Percentiles rank a stretch among this genome's conserved stretches.
Conservation (phyloP, 2,329 filamentous ascomycete species). For the Aulographum hederae region DNA sequence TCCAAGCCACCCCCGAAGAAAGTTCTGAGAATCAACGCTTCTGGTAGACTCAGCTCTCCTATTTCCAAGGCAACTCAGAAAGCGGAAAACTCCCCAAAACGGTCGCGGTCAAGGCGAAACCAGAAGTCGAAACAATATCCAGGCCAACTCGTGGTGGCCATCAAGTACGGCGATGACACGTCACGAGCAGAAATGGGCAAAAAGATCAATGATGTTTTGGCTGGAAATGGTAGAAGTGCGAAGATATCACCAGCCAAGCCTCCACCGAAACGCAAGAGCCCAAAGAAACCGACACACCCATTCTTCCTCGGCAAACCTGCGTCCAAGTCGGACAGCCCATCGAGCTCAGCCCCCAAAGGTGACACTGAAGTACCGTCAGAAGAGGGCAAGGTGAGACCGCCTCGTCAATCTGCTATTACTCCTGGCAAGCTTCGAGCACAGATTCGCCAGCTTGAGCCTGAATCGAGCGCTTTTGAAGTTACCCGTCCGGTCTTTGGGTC, state of each 20-base stretch:
- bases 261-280: slow-evolving; percentile 13
- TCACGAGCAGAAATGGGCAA: slow-evolving; percentile 33
- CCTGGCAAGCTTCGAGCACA: no score
- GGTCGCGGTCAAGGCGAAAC: not conserved
- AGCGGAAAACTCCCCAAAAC: not conserved
- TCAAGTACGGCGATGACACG: slow-evolving; percentile 39
- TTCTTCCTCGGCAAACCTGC: slow-evolving; percentile 42
- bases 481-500: no score
- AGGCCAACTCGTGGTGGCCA: slow-evolving; percentile 17
- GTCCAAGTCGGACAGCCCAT: slow-evolving; percentile 6
- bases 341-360: not conserved
- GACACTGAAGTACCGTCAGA: no score
- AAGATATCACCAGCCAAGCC: not conserved
- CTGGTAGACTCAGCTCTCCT: slow-evolving; percentile 27
- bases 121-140: slow-evolving; percentile 2
- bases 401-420: no score
- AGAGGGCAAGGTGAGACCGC: no score
- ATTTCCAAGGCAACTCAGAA: slow-evolving; percentile 13
- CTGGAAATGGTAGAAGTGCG: slow-evolving; percentile 14
- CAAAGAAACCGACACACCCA: slow-evolving; percentile 40
- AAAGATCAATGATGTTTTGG: slow-evolving; percentile 45
- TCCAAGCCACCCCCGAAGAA: slow-evolving; percentile 14
- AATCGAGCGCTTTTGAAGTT: no score
- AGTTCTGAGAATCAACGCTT: slow-evolving; percentile 21
- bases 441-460: no score